Evolutionary conservation across 768 basidiomycete genomes (phyloP).

Genomic region (Russula sp.): DNA sequence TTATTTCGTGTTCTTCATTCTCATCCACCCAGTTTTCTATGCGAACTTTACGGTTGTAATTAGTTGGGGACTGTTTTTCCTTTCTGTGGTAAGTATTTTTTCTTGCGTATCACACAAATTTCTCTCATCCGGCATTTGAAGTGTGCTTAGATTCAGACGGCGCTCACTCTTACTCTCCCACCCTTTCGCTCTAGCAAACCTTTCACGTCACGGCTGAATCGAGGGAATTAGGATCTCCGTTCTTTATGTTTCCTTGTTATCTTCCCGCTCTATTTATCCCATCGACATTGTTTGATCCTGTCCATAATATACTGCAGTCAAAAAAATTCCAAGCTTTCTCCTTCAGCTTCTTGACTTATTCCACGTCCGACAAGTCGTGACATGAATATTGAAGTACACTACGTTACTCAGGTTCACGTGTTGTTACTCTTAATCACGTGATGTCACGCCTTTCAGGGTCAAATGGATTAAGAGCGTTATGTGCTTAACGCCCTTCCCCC

Average conservation of each 20-base stretch:
- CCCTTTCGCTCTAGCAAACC: not conserved
- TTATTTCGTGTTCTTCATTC: no score
- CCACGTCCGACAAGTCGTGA: not conserved
- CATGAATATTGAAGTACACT: no score
- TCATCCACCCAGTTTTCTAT: no score
- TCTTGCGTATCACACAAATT: not conserved
- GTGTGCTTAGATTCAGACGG: not conserved
- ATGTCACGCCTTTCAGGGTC: slow-evolving; percentile 23
- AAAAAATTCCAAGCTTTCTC: no score
- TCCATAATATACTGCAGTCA: not conserved
- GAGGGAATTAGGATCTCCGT: not conserved
- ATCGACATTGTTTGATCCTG: not conserved
- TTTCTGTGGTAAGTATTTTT: not conserved
- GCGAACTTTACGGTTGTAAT: no score
- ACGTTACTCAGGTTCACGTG: slow-evolving; percentile 8
- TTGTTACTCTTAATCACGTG: slow-evolving; percentile 16
- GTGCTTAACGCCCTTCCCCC: slow-evolving; percentile 9
- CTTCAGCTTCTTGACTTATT: no score
- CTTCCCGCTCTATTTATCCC: not conserved
- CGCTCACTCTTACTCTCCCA: not conserved
- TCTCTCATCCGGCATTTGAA: not conserved
- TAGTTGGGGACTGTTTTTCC: not conserved
- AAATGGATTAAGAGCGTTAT: not conserved
- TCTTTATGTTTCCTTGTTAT: not conserved
- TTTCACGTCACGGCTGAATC: no score